A percentile compares a stretch with the other conserved stretches of the same genome.
Conservation (phyloP, 129 eudicot genomes). For the Centrapalus pauciflorus region DNA sequence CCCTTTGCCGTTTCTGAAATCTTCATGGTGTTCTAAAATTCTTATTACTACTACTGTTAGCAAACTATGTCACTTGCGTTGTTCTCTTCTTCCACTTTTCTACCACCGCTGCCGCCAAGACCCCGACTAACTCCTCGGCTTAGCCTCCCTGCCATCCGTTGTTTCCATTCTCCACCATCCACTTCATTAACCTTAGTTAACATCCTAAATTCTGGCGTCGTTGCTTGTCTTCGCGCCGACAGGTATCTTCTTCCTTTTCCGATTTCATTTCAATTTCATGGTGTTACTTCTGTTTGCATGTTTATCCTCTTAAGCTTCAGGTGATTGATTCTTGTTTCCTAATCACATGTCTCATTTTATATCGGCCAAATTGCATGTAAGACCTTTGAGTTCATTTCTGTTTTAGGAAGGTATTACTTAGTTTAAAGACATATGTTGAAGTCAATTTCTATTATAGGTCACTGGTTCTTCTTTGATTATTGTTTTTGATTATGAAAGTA, state of each 20-base stretch:
- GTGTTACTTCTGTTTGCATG: neutral
- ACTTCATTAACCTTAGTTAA: slow-evolving; percentile 23
- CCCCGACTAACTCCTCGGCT: neutral
- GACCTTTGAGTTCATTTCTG: too few species aligned
- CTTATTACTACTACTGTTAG: neutral
- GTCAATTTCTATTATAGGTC: too few species aligned
- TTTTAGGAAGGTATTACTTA: too few species aligned
- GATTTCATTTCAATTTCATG: neutral
- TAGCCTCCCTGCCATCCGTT: neutral
- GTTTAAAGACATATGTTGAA: too few species aligned
- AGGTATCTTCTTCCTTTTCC: slow-evolving; percentile 25
- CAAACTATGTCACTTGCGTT: slow-evolving; percentile 4
- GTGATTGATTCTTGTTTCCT: neutral
- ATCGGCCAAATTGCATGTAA: too few species aligned
- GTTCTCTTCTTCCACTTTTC: slow-evolving; percentile 5
- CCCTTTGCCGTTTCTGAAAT: neutral
- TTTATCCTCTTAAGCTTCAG: neutral
- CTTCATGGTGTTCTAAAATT: neutral
- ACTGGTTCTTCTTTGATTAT: too few species aligned
- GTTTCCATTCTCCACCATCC: slow-evolving; percentile 6
- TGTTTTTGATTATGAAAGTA: too few species aligned
- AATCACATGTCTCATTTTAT: too few species aligned
- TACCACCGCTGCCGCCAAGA: slow-evolving; percentile 11
- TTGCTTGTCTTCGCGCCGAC: slow-evolving; percentile 74
- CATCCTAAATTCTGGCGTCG: slow-evolving; percentile 45